A percentile compares a stretch with the other conserved stretches of the same genome.
Evolutionary conservation across 2,329 filamentous ascomycete species (phyloP).

Genomic region (Zasmidium angulare): DNA sequence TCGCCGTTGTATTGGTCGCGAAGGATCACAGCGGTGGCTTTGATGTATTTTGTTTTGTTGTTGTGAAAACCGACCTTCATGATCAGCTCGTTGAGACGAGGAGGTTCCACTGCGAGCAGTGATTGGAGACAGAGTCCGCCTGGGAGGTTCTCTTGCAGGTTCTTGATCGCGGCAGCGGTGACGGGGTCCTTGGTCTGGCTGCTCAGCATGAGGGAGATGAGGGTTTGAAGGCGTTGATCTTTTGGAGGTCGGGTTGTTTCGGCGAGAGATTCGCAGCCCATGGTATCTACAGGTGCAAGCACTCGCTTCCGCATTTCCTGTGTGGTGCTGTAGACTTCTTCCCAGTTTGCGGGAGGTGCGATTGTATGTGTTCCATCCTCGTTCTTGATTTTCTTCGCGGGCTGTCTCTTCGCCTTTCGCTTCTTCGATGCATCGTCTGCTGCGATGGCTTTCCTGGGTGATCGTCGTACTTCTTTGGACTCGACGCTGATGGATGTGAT

Average conservation of each 20-base stretch:
- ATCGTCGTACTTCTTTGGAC: conserved; percentile 22
- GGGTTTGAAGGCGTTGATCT: conserved; percentile 77
- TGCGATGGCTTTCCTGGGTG: conserved; percentile 31
- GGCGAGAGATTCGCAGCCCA: conserved; percentile 86
- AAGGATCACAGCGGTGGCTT: conserved; percentile 58
- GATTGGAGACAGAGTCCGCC: conserved; percentile 72
- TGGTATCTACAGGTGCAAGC: conserved; percentile 86
- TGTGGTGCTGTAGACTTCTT: conserved; percentile 73
- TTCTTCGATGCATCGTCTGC: conserved; percentile 13
- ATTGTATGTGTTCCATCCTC: conserved; percentile 28
- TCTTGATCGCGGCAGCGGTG: conserved; percentile 78
- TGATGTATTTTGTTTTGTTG: conserved; percentile 85
- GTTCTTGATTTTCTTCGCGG: conserved; percentile 36
- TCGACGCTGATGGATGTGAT: conserved; percentile 13
- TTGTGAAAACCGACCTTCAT: conserved; percentile 90
- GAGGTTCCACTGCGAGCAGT: conserved; percentile 69
- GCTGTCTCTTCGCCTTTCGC: conserved; percentile 27
- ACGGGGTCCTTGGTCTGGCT: conserved; percentile 93
- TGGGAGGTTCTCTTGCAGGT: conserved; percentile 71
- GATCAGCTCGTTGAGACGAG: conserved; percentile 70
- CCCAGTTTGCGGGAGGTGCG: conserved; percentile 74
- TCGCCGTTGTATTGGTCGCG: conserved; percentile 70
- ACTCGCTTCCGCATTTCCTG: conserved; percentile 74
- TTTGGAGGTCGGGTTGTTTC: conserved; percentile 49
- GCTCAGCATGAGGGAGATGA: conserved; percentile 85